These are phyloP conservation scores for Globisporangium middletonii DNA, from an alignment of 352 stramenopile genomes.

Conservation along the genomic window DNA sequence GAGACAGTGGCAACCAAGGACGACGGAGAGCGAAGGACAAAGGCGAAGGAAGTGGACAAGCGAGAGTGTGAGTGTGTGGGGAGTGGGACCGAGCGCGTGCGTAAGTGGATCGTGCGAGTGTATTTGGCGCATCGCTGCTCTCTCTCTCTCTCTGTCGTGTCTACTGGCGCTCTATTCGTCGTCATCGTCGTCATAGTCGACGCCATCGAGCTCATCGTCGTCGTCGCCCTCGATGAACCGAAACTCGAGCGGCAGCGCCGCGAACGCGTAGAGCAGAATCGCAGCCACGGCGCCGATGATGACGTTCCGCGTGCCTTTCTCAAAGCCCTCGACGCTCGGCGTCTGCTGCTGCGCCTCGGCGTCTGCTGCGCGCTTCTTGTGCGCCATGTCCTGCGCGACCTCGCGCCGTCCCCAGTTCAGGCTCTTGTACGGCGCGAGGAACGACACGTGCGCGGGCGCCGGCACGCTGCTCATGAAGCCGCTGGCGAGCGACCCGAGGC, in stretches of 20 bases:
- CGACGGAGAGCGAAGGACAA: too few species aligned
- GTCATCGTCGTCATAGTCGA: conserved; percentile 36
- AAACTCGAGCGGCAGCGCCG: conserved; percentile 54
- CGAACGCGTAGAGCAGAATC: conserved; percentile 67
- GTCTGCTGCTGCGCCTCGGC: conserved; percentile 13
- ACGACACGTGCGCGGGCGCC: conserved; percentile 46
- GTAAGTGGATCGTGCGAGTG: background rate
- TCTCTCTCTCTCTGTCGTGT: background rate
- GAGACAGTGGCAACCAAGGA: background rate
- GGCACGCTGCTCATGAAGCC: conserved; percentile 75
- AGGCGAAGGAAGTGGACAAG: background rate
- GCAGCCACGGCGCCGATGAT: conserved; percentile 68
- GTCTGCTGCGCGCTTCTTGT: conserved; percentile 33
- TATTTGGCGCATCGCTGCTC: conserved; percentile 13
- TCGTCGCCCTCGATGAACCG: conserved; percentile 37
- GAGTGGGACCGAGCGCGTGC: background rate
- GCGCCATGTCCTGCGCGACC: conserved; percentile 41
- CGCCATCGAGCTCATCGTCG: conserved; percentile 26
- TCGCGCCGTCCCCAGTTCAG: conserved; percentile 81
- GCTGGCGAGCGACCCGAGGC: conserved; percentile 35
- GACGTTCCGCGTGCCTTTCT: conserved; percentile 77
- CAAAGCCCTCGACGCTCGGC: conserved; percentile 31
- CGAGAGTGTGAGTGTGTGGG: background rate
- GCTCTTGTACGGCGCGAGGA: conserved; percentile 75
- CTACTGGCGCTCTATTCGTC: conserved; percentile 17